Conservation (phyloP, 345 rosid species). For the Eucalyptus cloeziana region DNA sequence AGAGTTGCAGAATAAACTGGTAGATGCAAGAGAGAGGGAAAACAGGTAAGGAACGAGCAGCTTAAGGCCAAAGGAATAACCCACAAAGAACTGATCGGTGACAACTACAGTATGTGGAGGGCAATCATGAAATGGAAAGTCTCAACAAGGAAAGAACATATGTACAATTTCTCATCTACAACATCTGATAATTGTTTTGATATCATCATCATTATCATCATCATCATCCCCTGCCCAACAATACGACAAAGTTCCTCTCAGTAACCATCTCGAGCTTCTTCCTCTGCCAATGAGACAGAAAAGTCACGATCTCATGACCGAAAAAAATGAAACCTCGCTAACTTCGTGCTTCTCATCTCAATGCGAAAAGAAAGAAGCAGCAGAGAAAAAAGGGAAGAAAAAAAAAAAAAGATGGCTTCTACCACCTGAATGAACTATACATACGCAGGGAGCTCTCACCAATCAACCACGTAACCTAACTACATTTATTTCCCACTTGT, state of each 20-base stretch:
- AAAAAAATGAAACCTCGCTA: background rate
- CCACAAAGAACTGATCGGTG: background rate
- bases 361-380: background rate
- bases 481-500: background rate
- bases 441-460: background rate
- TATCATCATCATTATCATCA: background rate
- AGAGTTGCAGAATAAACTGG: background rate
- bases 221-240: background rate
- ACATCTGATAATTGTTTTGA: background rate
- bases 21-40: background rate
- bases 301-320: background rate
- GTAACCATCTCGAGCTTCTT: background rate
- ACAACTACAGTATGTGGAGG: background rate
- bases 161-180: background rate
- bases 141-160: background rate
- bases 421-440: slow-evolving; percentile 2
- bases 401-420: background rate
- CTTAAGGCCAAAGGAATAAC: background rate
- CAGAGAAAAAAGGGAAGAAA: background rate
- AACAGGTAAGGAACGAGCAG: background rate
- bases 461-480: background rate
- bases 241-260: background rate
- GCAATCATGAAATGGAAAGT: background rate
- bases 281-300: background rate
- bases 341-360: background rate